phyloP scores from a whole-genome alignment of 805 yeast species.

The Metschnikowia anglica region DNA sequence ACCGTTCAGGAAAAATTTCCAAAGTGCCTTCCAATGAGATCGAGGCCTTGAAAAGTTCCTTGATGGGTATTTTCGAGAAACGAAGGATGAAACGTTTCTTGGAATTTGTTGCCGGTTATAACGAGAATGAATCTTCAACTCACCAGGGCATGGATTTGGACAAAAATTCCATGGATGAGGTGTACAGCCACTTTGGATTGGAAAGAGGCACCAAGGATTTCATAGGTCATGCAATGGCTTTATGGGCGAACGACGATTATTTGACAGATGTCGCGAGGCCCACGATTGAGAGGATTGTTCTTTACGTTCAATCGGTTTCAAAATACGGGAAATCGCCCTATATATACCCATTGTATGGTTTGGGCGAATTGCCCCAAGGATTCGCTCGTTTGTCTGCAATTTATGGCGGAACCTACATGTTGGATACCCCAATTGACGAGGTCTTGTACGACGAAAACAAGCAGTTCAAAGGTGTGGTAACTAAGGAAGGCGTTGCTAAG shows the following conservation, averaged over 20 bases:
- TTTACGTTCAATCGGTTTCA: slow-evolving; percentile 88
- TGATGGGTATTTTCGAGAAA: slow-evolving; percentile 96
- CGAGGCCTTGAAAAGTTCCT: slow-evolving; percentile 87
- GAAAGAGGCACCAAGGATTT: slow-evolving; percentile 94
- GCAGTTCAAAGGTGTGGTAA: slow-evolving; percentile 79
- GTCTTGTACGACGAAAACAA: slow-evolving; percentile 64
- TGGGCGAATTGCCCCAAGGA: slow-evolving; percentile 99
- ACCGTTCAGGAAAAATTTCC: slow-evolving; percentile 84
- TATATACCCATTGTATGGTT: slow-evolving; percentile 91
- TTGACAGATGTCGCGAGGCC: slow-evolving; percentile 87
- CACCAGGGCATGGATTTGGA: slow-evolving; percentile 87
- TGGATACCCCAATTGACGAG: slow-evolving; percentile 93
- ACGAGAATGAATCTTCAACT: slow-evolving; percentile 74
- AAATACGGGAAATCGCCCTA: slow-evolving; percentile 96
- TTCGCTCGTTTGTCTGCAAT: slow-evolving; percentile 96
- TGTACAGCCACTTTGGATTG: slow-evolving; percentile 83
- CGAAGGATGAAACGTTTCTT: slow-evolving; percentile 90
- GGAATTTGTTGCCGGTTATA: slow-evolving; percentile 80
- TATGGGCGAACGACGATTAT: slow-evolving; percentile 89
- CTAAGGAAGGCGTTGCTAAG: slow-evolving; percentile 87
- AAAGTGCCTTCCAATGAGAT: slow-evolving; percentile 91
- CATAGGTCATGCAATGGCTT: slow-evolving; percentile 98
- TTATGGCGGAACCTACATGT: slow-evolving; percentile 98
- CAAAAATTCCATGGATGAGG: slow-evolving; percentile 85
- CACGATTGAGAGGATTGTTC: slow-evolving; percentile 78